Evolutionary conservation across 2,329 filamentous ascomycete genomes (phyloP), one percentile per base, ranked within the genome.

Genomic region (Cladosporium cucumerinum): DNA sequence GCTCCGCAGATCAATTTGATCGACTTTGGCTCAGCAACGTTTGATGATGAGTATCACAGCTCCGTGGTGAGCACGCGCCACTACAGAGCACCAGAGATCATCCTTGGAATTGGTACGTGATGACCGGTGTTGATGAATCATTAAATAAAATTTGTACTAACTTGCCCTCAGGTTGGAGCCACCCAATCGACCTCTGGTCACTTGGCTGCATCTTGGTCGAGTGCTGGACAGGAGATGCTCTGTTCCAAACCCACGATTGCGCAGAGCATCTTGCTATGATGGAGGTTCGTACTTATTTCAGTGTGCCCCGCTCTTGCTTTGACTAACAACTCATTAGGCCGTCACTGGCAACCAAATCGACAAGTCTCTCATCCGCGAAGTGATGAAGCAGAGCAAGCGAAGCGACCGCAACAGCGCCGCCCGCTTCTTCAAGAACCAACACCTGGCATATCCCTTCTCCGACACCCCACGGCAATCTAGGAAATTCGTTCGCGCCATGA

Each of bases 401-500:
- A 66, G 65, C 60, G 73, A 75, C 54, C 66, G 69, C 43, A 75
- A 72, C 67, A 70, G 67, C 11, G 72, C 73, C 11, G 60, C 62
- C 26, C 67, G 69, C 18, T 73, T 72, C 61, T 71, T 72, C 69
- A 77, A 76, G 54, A 73, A 74, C 61, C 81, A 80, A 63, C 85
- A 83, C 71, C 80, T 89, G 39, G 85, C 87, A 70, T 89, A 89
- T 71, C 87, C 87, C 0, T 86, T 87, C 68, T 77, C 77, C 7
- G 86, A 89, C 59, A 89, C 87, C 1, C 84, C 85, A 16, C 84
- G 85, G 68, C 84, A 86, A 26, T 88, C 86, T 25, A 83, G 82
- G 70, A 89, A 88, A 77, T 89, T 88, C 71, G 87, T 89, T 66
- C 85, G 85, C 70, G 86, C 85, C n/a, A 89, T 89, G 87, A 89